A percentile compares a stretch with the other conserved stretches of the same genome.
Evolutionary conservation across 2,329 filamentous ascomycete genomes (phyloP).

Genomic region (Colletotrichum incanum): DNA sequence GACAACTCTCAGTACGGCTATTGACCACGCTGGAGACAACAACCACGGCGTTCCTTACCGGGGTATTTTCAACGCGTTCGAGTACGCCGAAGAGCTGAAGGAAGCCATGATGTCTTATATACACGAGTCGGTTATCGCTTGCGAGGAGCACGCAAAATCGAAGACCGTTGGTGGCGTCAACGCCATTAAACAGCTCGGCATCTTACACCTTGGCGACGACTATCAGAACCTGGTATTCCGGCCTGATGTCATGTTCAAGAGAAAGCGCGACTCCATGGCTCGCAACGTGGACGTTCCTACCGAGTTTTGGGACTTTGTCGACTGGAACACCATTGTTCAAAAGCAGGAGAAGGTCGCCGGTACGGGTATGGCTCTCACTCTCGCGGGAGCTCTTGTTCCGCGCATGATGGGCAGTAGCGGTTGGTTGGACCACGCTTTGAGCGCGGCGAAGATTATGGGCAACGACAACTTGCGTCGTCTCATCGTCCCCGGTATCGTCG

Average conservation of each 20-base stretch:
- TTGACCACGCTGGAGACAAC: conserved; percentile 81
- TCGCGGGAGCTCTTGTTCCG: conserved; percentile 87
- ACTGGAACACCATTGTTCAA: conserved; percentile 86
- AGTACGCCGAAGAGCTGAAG: conserved; percentile 95
- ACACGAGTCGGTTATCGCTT: conserved; percentile 81
- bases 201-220: conserved; percentile 90
- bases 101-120: conserved; percentile 93
- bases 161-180: conserved; percentile 87
- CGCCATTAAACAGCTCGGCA: conserved; percentile 88
- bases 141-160: conserved; percentile 87
- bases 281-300: conserved; percentile 90
- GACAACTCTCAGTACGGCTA: conserved; percentile 80
- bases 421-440: conserved; percentile 91
- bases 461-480: conserved; percentile 86
- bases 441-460: conserved; percentile 84
- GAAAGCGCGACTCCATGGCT: conserved; percentile 84
- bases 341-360: conserved; percentile 95
- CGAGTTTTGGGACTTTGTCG: conserved; percentile 94
- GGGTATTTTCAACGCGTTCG: conserved; percentile 86
- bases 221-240: conserved; percentile 90
- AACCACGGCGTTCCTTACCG: conserved; percentile 90
- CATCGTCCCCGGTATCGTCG: conserved; percentile 83
- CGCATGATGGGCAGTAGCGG: conserved; percentile 86
- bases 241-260: conserved; percentile 93
- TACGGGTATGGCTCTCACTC: conserved; percentile 93